These are phyloP conservation scores for Flaveria sonorensis DNA, from an alignment of 129 eudicot species.

Conservation along the genomic window DNA sequence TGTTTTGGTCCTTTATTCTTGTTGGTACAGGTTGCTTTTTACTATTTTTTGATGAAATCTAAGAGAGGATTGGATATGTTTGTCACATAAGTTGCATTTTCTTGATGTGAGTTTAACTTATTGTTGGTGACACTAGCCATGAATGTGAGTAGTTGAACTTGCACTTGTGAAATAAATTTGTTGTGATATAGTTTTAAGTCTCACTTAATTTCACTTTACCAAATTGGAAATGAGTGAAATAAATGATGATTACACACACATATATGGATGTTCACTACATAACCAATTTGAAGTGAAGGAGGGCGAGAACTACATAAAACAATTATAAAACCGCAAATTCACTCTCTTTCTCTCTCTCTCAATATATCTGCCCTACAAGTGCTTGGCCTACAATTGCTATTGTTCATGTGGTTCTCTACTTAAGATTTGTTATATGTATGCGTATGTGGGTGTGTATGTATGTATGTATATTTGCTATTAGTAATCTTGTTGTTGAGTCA, in stretches of 20 bases:
- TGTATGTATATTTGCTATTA: neutral
- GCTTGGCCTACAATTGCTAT: neutral
- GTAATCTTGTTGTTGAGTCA: neutral
- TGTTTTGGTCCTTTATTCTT: slow-evolving; percentile 8
- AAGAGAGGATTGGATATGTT: neutral
- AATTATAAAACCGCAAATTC: neutral
- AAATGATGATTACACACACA: neutral
- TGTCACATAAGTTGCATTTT: neutral
- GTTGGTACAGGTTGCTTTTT: neutral
- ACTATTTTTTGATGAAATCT: slow-evolving; percentile 2
- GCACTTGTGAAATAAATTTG: slow-evolving; percentile 10
- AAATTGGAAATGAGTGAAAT: neutral
- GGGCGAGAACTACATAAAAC: neutral
- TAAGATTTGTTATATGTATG: neutral
- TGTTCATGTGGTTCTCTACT: neutral
- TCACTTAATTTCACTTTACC: neutral
- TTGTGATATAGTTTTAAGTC: neutral
- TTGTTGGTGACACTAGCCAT: slow-evolving; percentile 13
- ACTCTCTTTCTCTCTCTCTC: neutral
- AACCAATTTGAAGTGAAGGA: neutral
- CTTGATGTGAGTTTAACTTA: slow-evolving; percentile 18
- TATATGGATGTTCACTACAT: neutral
- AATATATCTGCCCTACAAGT: neutral
- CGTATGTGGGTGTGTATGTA: neutral
- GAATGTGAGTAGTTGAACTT: slow-evolving; percentile 24